Evolutionary conservation across 192 early-diverging fungal species (phyloP), one percentile per base, ranked within the genome.

Genomic region (Podila epicladia): DNA sequence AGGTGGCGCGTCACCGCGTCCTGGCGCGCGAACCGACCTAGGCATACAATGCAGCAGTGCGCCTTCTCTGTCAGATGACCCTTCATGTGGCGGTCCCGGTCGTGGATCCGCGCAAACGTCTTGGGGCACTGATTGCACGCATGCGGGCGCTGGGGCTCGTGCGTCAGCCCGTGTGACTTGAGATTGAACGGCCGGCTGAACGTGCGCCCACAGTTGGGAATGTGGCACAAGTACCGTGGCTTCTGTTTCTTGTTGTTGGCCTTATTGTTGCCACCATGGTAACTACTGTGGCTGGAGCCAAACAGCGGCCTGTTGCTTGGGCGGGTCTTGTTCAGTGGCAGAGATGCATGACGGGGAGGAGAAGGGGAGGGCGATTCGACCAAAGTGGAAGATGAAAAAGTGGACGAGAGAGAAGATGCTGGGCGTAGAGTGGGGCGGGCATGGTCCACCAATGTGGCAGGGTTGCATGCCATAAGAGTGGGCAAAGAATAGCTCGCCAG

Each of bases 91-190:
- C 93, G 85, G 63, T 93, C 90, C 19, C 91, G 67, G 38, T 82
- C 96, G 67, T 97, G 95, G 79, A 95, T 92, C 3, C 96, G 88
- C 13, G 94, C 90, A 85, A 97, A 97, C 9, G 87, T 80, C 67
- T 89, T 88, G 9, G 87, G 71, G 82, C 96, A 97, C 83, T 87
- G 90, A 1, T 68, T 67, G 63, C 93, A 95, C 60, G 61, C 78
- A 73, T 87, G 90, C 26, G 93, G 93, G 9, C 92, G 87, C 65
- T 89, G 88, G 2, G 84, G 75, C 45, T 91, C 88, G 74, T 94
- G 93, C 1, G 92, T 91, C 45, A 89, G 79, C 8, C 86, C 84
- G 71, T 94, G 93, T 4, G 92, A 93, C 59, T 90, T 91, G 32
- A 93, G 87, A 58, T 94, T 93, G 74, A 92, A 92, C 38, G 87